Percentiles rank a stretch among this genome's conserved stretches.
Conservation (phyloP, 169 alveolate species). For the Eimeria necatrix region DNA sequence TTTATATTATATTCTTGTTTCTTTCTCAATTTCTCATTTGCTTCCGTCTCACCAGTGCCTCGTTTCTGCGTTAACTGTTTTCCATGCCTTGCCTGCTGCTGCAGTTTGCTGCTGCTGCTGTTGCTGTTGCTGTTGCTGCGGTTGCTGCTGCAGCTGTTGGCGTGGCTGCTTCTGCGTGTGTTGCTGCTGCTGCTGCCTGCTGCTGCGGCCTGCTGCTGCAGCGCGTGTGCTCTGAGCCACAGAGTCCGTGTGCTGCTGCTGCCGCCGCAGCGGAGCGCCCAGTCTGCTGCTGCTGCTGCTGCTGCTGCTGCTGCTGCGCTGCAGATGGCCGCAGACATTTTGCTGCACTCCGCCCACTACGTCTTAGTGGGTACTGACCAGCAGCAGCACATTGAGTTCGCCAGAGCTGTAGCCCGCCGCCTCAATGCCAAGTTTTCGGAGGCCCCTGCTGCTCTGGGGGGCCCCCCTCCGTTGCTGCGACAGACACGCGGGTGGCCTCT, state of each 20-base stretch:
- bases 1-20: too few species aligned
- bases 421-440: not conserved
- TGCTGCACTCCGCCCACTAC: constrained; percentile 71
- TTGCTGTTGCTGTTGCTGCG: too few species aligned
- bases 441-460: constrained; percentile 3
- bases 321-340: constrained; percentile 82
- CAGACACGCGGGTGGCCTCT: not conserved
- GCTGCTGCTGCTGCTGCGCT: not conserved
- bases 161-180: not conserved
- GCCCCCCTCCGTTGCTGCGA: not conserved
- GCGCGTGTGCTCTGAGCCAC: too few species aligned
- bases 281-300: not conserved
- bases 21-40: not conserved
- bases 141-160: not conserved
- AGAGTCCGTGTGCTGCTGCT: too few species aligned
- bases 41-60: too few species aligned
- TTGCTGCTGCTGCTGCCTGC: not conserved
- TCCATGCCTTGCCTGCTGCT: too few species aligned
- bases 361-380: constrained; percentile 81
- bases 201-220: too few species aligned
- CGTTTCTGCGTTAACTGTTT: too few species aligned
- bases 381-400: constrained; percentile 79
- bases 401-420: constrained; percentile 76
- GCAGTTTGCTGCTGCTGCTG: too few species aligned
- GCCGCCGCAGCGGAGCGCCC: not conserved